Evolutionary conservation across 2,329 filamentous ascomycete genomes (phyloP).

Genomic region (Pyrenophora teres): DNA sequence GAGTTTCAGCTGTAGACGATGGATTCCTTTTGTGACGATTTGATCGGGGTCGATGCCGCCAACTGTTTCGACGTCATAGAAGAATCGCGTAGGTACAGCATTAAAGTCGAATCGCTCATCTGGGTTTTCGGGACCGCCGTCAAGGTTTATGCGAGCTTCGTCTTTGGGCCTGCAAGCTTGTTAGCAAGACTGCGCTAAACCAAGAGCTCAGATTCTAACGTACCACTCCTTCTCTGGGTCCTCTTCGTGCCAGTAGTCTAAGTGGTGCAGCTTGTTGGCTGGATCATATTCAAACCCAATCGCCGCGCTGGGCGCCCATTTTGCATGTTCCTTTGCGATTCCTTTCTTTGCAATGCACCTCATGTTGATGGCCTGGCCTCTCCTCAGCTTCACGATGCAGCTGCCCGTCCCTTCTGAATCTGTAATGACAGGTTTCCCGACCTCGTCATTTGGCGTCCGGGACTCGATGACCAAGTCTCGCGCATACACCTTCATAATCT

Average conservation of each 20-base stretch:
- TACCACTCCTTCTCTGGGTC: constrained; percentile 86
- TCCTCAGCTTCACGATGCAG: constrained; percentile 87
- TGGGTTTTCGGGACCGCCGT: constrained; percentile 72
- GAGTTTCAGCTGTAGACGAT: constrained; percentile 86
- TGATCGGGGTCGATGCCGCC: constrained; percentile 87
- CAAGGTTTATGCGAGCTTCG: constrained; percentile 79
- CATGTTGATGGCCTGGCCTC: constrained; percentile 87
- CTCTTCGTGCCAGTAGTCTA: constrained; percentile 93
- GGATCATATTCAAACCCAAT: constrained; percentile 98
- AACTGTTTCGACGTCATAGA: constrained; percentile 89
- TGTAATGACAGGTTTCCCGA: constrained; percentile 81
- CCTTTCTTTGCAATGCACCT: constrained; percentile 96
- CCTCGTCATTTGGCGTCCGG: constrained; percentile 70
- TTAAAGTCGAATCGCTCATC: constrained; percentile 91
- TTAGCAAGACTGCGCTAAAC: background rate
- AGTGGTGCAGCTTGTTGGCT: constrained; percentile 90
- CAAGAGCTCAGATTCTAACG: constrained; percentile 40
- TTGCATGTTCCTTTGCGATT: constrained; percentile 97
- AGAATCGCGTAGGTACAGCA: constrained; percentile 82
- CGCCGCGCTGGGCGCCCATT: constrained; percentile 92
- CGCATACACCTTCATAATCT: constrained; percentile 93
- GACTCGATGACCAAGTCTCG: constrained; percentile 79
- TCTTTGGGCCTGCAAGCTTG: constrained; percentile 69
- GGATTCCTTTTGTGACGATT: constrained; percentile 87
- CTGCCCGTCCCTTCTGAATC: constrained; percentile 82